phyloP scores from a whole-genome alignment of 2,329 filamentous ascomycete genomes.

The Trichoderma sp. region DNA sequence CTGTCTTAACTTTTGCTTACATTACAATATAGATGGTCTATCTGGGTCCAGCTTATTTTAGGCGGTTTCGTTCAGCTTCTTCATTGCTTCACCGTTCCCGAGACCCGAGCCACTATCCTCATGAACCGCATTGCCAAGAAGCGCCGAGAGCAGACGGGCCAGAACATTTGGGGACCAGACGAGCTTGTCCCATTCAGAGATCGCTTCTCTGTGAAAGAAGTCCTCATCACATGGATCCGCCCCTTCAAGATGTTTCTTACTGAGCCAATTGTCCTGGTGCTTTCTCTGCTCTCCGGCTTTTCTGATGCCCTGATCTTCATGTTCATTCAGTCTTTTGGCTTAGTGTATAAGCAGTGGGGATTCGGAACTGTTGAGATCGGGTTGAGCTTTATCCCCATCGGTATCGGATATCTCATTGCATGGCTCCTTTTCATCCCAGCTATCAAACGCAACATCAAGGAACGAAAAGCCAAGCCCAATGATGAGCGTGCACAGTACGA shows the following conservation, averaged over 20 bases:
- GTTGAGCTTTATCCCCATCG: conserved; percentile 62
- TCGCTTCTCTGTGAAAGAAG: conserved; percentile 56
- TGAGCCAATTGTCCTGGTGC: conserved; percentile 68
- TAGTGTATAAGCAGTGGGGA: conserved; percentile 66
- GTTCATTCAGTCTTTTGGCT: conserved; percentile 67
- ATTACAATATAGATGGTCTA: conserved; percentile 50
- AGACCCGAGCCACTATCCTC: conserved; percentile 73
- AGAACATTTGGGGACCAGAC: conserved; percentile 68
- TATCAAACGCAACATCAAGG: conserved; percentile 51
- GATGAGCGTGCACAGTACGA: conserved; percentile 65
- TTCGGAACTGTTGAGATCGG: conserved; percentile 57
- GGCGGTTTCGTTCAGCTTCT: conserved; percentile 65
- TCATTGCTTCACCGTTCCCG: conserved; percentile 68
- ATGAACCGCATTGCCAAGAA: conserved; percentile 77
- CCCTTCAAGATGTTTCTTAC: conserved; percentile 72
- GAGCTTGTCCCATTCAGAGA: conserved; percentile 62
- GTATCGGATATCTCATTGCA: conserved; percentile 62
- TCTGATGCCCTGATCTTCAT: conserved; percentile 74
- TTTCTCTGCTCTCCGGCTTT: conserved; percentile 70
- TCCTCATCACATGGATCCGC: conserved; percentile 55
- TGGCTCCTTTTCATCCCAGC: conserved; percentile 58
- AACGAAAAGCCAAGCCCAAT: conserved; percentile 48
- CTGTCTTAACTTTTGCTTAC: conserved; percentile 17
- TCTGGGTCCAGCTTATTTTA: conserved; percentile 83
- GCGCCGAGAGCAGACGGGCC: conserved; percentile 57